Evolutionary conservation across 495 filamentous ascomycete genomes (phyloP).

Genomic region (Hyaloscypha variabilis): DNA sequence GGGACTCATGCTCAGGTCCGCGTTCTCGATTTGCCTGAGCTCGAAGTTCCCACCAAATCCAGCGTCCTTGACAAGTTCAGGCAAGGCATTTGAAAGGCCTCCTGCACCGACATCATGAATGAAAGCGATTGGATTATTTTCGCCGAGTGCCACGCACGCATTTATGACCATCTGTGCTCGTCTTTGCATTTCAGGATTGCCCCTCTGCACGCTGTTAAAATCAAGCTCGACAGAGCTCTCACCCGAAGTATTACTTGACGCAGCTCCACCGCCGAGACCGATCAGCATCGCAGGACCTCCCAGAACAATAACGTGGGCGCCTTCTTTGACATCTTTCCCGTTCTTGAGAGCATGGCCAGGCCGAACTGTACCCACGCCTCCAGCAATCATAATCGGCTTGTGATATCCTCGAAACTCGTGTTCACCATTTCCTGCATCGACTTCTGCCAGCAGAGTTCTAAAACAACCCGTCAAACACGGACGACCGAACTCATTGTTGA

Average conservation of each 20-base stretch:
- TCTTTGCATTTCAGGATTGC: conserved; percentile 93
- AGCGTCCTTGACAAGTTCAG: conserved; percentile 90
- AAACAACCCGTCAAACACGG: conserved; percentile 89
- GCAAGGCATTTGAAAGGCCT: conserved; percentile 90
- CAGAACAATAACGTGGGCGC: conserved; percentile 86
- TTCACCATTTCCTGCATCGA: conserved; percentile 59
- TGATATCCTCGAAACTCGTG: conserved; percentile 88
- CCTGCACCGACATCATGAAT: conserved; percentile 98
- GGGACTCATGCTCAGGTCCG: conserved; percentile 88
- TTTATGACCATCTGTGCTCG: conserved; percentile 97
- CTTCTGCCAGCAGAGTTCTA: conserved; percentile 76
- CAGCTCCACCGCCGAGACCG: conserved; percentile 92
- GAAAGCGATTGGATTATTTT: conserved; percentile 85
- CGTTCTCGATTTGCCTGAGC: conserved; percentile 86
- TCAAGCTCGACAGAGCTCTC: conserved; percentile 90
- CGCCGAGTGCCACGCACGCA: conserved; percentile 81
- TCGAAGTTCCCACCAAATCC: conserved; percentile 88
- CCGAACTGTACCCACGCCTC: conserved; percentile 93
- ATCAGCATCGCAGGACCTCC: conserved; percentile 98
- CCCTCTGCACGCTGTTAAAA: conserved; percentile 93
- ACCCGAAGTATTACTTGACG: conserved; percentile 85
- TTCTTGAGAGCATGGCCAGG: conserved; percentile 90
- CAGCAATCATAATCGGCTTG: conserved; percentile 99
- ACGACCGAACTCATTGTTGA: conserved; percentile 98
- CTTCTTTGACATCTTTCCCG: conserved; percentile 72